A percentile compares a stretch with the other conserved stretches of the same genome.
These are phyloP conservation scores for Stereocaulon alpinum DNA, from an alignment of 495 filamentous ascomycete species.

Conservation along the genomic window DNA sequence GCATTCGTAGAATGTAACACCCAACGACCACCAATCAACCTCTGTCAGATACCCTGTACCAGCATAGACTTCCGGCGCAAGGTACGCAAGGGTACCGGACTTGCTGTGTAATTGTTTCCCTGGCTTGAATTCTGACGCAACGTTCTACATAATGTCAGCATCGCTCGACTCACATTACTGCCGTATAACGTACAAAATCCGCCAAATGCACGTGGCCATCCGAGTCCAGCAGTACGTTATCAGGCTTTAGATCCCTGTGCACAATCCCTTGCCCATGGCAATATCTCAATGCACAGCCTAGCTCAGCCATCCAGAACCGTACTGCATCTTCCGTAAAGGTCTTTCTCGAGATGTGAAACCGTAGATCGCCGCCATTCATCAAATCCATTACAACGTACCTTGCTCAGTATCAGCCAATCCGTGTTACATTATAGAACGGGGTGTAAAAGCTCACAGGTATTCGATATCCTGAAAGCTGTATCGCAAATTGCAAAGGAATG, in stretches of 20 bases:
- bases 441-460: constrained; percentile 65
- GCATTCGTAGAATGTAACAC: constrained; percentile 96
- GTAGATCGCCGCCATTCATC: constrained; percentile 94
- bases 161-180: neutral
- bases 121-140: constrained; percentile 82
- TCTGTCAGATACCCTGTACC: constrained; percentile 76
- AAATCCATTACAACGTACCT: constrained; percentile 97
- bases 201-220: constrained; percentile 96
- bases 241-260: constrained; percentile 92
- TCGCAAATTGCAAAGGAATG: constrained; percentile 95
- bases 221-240: constrained; percentile 87
- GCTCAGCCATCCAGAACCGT: constrained; percentile 89
- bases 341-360: constrained; percentile 96
- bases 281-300: constrained; percentile 86
- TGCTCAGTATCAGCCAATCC: constrained; percentile 29
- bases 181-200: constrained; percentile 66
- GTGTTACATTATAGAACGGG: neutral
- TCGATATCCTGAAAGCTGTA: constrained; percentile 99
- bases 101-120: constrained; percentile 85
- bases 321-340: constrained; percentile 97
- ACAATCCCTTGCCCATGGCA: constrained; percentile 89
- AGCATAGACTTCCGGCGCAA: constrained; percentile 90
- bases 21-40: constrained; percentile 97
- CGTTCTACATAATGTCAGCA: constrained; percentile 53
- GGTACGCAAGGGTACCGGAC: constrained; percentile 90